Base-by-base conservation (phyloP, 1,284 basidiomycete species). In the Sphagnurus paluster region DNA sequence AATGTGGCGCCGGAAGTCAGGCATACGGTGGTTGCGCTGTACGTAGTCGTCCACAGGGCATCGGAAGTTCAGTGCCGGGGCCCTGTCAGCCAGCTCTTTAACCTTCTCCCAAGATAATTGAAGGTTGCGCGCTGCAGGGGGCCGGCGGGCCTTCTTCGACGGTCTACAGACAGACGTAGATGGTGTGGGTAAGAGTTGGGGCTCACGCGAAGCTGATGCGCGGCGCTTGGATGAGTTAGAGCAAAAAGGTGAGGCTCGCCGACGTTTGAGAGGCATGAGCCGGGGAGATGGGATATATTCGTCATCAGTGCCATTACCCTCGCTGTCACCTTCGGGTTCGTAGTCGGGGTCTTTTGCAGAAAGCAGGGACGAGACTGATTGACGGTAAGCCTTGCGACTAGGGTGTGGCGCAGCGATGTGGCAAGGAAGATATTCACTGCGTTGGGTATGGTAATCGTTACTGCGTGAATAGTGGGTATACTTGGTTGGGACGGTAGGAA, bases 1-100 rank as follows among this genome's bases (percentile, higher is more conserved):
- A 24, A 80, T 56, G 56, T 82, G 80, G 13, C 80, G 72, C 55
- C 69, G 70, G 53, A 76, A 75, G 49, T 82, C 80, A 5, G 76
- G 76, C 26, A 69, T 57, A 26, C 80, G 72, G 36, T 63, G 62
- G 59, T 72, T 75, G 24, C 48, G 55, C 53, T 68, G 67, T 30
- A 56, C 56, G 59, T 61, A 66, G 20, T 53, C 50, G 53, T 69
- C 72, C 19, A 56, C 58, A 0, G 62, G 60, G 49, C 69, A 71
- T 5, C 43, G 45, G 46, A 63, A 68, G 40, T 60, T 61, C 39
- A 48, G 21, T 19, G 43, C 34, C 25, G 48, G 39, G 37, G 39
- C 47, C 35, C 30, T 48, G 39, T 25, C 45, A 26, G 36, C 59
- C 49, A 26, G 53, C 55, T 38, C 28, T 42, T 62, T 55, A 2